Base-by-base conservation (phyloP, 164 flowering plant genomes). In the Umbellularia californica region DNA sequence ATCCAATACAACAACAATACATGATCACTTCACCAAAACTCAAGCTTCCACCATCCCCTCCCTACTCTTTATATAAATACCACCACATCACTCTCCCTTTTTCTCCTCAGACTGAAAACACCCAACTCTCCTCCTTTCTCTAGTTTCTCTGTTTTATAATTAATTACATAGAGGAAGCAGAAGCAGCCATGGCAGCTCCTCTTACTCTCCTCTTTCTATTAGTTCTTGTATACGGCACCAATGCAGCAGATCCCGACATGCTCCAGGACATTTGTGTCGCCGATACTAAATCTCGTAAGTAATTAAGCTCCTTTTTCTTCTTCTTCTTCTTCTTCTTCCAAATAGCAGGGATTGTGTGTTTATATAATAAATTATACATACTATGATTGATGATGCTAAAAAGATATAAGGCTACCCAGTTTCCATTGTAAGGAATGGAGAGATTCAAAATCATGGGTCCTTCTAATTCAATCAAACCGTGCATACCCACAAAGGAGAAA, bases 191-290 rank as follows among this genome's bases (percentile, higher is more conserved):
- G 70, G 58, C 55, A 35, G 2, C 65, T 24, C 2, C 50, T 20
- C 9, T 50, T 14, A 25, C 47, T 71, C 65, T 80, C 51, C 63
- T 78, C 22, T 1, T 75, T 50, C 63, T 78, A 24, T 0, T 77
- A 62, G 3, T 81, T 19, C 66, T 84, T 2, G 23, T 78, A 64
- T 73, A 76, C 55, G 65, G 71, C 82, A n/a, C 70, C 68, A 69
- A 71, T 5, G 64, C 77, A 4, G 81, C 88, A 14, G 93, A 89
- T 80, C 88, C 88, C 33, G 90, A 88, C 75, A 14, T 80, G 80
- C 89, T 89, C 65, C 93, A 89, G 73, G 93, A 89, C 73, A 64
- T 89, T 33, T 89, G 93, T 55, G 90, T 89, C 6, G 93, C 93
- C 35, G 90, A 89, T 83, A 86, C 79, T 14, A 15, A 83, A 47